Evolutionary conservation across 495 filamentous ascomycete species (phyloP).

Genomic region (Neurospora africana): DNA sequence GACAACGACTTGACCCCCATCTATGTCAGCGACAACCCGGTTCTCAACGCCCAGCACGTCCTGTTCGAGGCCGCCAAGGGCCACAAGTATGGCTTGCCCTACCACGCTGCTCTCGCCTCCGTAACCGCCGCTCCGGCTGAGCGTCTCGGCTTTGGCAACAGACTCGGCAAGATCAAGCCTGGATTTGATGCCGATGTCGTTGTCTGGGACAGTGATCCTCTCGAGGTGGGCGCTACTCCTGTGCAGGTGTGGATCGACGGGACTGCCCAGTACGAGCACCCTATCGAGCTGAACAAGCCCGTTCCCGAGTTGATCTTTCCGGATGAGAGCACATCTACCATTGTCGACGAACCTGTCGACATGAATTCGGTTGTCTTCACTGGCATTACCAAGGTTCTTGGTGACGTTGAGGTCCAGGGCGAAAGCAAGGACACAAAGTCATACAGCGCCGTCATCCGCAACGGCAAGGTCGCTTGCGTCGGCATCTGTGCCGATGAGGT

Average conservation of each 20-base stretch:
- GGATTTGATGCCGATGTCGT: constrained; percentile 59
- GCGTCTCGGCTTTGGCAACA: constrained; percentile 44
- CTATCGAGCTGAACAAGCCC: constrained; percentile 32
- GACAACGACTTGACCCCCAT: constrained; percentile 46
- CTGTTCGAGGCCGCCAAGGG: constrained; percentile 51
- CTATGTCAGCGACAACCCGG: constrained; percentile 41
- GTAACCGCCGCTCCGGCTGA: constrained; percentile 54
- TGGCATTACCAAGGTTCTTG: constrained; percentile 34
- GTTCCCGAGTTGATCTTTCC: constrained; percentile 14
- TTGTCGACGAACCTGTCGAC: constrained; percentile 25
- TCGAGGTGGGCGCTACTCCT: constrained; percentile 49
- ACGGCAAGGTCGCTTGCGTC: constrained; percentile 41
- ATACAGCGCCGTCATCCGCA: constrained; percentile 29
- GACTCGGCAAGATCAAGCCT: constrained; percentile 49
- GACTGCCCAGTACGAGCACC: constrained; percentile 37
- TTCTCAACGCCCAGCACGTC: constrained; percentile 40
- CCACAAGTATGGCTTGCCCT: constrained; percentile 49
- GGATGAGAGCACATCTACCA: constrained; percentile 17
- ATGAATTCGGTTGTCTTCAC: constrained; percentile 35
- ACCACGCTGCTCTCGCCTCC: constrained; percentile 47
- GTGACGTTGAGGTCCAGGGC: constrained; percentile 7
- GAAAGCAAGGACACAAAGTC: constrained; percentile 5
- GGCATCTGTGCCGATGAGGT: constrained; percentile 32
- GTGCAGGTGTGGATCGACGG: constrained; percentile 59
- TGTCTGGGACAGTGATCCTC: constrained; percentile 56